A percentile compares a stretch with the other conserved stretches of the same genome.
Evolutionary conservation across 345 rosid species (phyloP).

Genomic region (Corchorus olitorius): DNA sequence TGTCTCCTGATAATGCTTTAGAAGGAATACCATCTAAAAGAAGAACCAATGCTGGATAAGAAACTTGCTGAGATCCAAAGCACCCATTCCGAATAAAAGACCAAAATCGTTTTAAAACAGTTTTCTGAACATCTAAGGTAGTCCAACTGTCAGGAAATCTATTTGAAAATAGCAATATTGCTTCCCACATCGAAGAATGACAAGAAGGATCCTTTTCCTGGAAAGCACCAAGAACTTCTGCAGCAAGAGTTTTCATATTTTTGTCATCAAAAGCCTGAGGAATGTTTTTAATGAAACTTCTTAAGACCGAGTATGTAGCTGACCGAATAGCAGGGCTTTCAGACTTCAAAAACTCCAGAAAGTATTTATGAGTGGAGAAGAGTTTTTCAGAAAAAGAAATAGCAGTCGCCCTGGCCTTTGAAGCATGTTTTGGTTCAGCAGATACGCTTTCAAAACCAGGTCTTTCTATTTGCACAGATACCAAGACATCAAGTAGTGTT

Average conservation of each 20-base stretch:
- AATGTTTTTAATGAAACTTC: constrained; percentile 68
- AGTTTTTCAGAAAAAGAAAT: constrained; percentile 74
- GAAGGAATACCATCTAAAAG: constrained; percentile 71
- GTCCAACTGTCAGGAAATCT: constrained; percentile 83
- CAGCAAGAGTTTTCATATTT: constrained; percentile 60
- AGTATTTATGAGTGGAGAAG: constrained; percentile 69
- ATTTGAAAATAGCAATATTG: constrained; percentile 67
- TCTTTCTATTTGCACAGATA: constrained; percentile 49
- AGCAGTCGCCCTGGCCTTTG: constrained; percentile 77
- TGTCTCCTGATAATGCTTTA: constrained; percentile 57
- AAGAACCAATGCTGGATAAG: constrained; percentile 86
- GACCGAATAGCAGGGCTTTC: constrained; percentile 71
- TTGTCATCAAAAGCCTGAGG: constrained; percentile 70
- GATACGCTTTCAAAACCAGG: constrained; percentile 58
- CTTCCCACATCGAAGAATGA: constrained; percentile 95
- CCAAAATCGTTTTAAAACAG: constrained; percentile 64
- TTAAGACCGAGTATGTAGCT: constrained; percentile 70
- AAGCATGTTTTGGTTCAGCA: constrained; percentile 62
- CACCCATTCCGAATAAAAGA: constrained; percentile 84
- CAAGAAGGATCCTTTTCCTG: constrained; percentile 85
- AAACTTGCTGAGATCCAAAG: constrained; percentile 83
- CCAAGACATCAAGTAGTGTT: constrained; percentile 76
- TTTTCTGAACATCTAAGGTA: constrained; percentile 63
- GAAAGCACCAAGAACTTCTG: constrained; percentile 80
- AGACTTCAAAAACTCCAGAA: constrained; percentile 76